Evolutionary conservation across 345 rosid genomes (phyloP).

Genomic region (Trapa bicornis): DNA sequence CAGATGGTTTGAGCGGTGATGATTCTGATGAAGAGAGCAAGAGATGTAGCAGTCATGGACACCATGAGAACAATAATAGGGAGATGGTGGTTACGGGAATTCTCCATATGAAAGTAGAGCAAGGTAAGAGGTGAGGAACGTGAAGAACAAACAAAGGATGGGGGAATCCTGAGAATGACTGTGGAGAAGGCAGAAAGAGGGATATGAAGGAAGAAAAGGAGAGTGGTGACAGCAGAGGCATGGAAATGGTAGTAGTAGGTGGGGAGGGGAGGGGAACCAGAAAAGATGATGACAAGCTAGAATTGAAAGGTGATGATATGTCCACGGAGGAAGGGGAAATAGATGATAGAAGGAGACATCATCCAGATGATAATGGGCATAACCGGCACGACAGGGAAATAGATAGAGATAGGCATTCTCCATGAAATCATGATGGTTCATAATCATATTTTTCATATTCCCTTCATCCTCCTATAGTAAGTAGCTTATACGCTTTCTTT

Average conservation of each 20-base stretch:
- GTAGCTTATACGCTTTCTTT: background rate
- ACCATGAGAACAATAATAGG: background rate
- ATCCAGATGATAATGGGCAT: conserved; percentile 15
- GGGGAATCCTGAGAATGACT: conserved; percentile 6
- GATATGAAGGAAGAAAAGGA: conserved; percentile 7
- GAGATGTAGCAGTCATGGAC: background rate
- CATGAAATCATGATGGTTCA: conserved; percentile 11
- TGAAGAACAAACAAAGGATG: background rate
- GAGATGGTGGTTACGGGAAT: background rate
- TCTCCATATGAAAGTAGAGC: background rate
- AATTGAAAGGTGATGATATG: background rate
- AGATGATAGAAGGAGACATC: conserved; percentile 18
- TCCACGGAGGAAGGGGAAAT: conserved; percentile 16
- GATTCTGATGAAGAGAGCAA: background rate
- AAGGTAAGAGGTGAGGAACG: background rate
- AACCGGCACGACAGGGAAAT: conserved; percentile 17
- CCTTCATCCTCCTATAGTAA: too few species aligned
- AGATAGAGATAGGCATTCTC: conserved; percentile 17
- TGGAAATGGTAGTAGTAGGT: too few species aligned
- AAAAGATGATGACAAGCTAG: background rate
- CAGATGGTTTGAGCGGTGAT: background rate
- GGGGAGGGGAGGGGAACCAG: too few species aligned
- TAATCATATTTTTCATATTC: too few species aligned
- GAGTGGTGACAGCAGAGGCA: conserved; percentile 11
- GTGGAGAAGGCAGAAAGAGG: conserved; percentile 10